Conservation (phyloP, 176 grass and related monocot genomes). For the Otatea glauca region DNA sequence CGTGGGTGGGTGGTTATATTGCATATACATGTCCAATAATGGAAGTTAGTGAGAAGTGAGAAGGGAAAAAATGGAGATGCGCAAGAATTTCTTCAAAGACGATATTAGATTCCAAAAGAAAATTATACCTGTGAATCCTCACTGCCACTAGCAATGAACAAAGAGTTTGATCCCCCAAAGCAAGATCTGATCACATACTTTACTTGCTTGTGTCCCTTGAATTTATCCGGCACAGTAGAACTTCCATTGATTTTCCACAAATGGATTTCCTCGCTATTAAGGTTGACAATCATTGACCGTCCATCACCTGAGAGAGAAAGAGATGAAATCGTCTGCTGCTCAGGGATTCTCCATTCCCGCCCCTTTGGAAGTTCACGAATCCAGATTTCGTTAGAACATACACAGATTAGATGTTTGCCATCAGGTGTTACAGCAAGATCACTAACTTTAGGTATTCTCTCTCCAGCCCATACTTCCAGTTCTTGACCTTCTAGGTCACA, state of each 20-base stretch:
- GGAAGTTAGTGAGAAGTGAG: slow-evolving; percentile 4
- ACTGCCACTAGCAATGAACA: slow-evolving; percentile 90
- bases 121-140: slow-evolving; percentile 91
- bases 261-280: slow-evolving; percentile 95
- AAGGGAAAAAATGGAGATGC: neutral
- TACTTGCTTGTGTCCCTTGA: slow-evolving; percentile 83
- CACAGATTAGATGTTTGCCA: slow-evolving; percentile 69
- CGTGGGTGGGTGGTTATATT: neutral
- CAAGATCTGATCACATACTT: slow-evolving; percentile 93
- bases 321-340: slow-evolving; percentile 71
- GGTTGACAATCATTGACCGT: slow-evolving; percentile 78
- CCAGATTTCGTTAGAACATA: slow-evolving; percentile 75
- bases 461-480: slow-evolving; percentile 81
- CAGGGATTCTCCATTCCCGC: slow-evolving; percentile 71
- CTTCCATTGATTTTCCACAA: slow-evolving; percentile 72
- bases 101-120: slow-evolving; percentile 5
- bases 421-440: slow-evolving; percentile 85
- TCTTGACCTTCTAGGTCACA: slow-evolving; percentile 84
- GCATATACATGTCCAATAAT: neutral
- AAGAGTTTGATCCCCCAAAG: slow-evolving; percentile 83
- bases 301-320: slow-evolving; percentile 87
- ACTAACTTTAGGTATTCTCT: slow-evolving; percentile 92
- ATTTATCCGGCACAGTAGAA: slow-evolving; percentile 57
- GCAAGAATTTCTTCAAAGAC: slow-evolving; percentile 12
- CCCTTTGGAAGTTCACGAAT: slow-evolving; percentile 76